Evolutionary conservation across 2,329 filamentous ascomycete species (phyloP).

Genomic region (Apiospora sp.): DNA sequence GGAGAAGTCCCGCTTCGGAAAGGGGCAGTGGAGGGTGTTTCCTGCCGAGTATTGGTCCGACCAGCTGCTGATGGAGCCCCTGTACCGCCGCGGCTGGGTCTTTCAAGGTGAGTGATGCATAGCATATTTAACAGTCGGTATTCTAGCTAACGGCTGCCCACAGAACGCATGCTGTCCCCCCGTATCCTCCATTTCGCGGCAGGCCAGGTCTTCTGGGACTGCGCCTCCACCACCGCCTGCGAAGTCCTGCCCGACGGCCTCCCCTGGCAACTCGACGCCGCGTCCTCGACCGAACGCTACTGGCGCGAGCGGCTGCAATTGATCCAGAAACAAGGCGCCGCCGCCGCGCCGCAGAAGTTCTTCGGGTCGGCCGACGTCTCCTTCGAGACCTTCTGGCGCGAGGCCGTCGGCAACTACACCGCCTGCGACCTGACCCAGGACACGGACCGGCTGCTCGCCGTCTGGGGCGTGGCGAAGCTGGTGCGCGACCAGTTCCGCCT

Average conservation of each 20-base stretch:
- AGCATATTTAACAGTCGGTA: too few relatives aligned
- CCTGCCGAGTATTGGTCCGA: slow-evolving; percentile 21
- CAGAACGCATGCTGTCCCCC: slow-evolving; percentile 35
- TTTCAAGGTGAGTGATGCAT: slow-evolving; percentile 33
- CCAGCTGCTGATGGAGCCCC: slow-evolving; percentile 26
- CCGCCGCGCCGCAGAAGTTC: neutral
- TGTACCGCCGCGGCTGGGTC: slow-evolving; percentile 34
- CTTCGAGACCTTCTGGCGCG: slow-evolving; percentile 33
- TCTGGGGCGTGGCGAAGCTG: slow-evolving; percentile 34
- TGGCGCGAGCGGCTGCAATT: slow-evolving; percentile 28
- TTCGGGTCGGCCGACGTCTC: neutral
- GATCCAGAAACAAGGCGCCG: neutral
- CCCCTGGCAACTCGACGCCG: slow-evolving; percentile 28
- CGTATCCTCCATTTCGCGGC: slow-evolving; percentile 34
- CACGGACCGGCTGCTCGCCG: slow-evolving; percentile 30
- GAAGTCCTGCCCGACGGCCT: slow-evolving; percentile 33
- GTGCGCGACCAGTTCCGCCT: slow-evolving; percentile 29
- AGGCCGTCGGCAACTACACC: slow-evolving; percentile 33
- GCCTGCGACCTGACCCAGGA: slow-evolving; percentile 30
- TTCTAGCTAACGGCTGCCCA: too few relatives aligned
- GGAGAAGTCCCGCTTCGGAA: neutral
- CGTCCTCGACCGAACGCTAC: slow-evolving; percentile 28
- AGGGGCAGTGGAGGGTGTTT: slow-evolving; percentile 24
- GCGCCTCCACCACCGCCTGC: slow-evolving; percentile 32
- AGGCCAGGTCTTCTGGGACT: slow-evolving; percentile 37